A percentile compares a stretch with the other conserved stretches of the same genome.
Conservation (phyloP, 306 rosid genomes). For the Trifolium pratense region DNA sequence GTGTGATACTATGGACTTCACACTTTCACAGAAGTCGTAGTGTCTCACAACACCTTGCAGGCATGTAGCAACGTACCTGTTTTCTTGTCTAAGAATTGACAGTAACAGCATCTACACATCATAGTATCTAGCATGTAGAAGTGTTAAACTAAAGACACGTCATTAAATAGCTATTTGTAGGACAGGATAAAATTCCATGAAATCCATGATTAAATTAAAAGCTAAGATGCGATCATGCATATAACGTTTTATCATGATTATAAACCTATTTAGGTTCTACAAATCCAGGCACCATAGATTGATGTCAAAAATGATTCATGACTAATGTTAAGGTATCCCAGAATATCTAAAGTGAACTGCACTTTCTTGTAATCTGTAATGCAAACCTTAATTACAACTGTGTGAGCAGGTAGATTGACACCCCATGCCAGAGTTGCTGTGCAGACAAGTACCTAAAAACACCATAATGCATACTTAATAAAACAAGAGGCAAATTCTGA, state of each 20-base stretch:
- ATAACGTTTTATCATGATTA: conserved; percentile 23
- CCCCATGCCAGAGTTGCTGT: conserved; percentile 99
- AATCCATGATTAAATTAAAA: not conserved
- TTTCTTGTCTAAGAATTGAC: conserved; percentile 7
- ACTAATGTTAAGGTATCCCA: conserved; percentile 11
- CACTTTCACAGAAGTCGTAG: not conserved
- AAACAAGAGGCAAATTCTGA: conserved; percentile 10
- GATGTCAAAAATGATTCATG: conserved; percentile 9
- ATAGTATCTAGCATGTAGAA: not conserved
- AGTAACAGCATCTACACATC: not conserved
- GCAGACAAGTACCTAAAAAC: conserved; percentile 88
- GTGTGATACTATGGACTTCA: not conserved
- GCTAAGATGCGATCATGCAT: not conserved
- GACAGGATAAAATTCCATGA: too few relatives aligned
- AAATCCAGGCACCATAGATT: not conserved
- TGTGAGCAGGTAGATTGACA: conserved; percentile 97
- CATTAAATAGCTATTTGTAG: not conserved
- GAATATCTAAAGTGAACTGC: conserved; percentile 27
- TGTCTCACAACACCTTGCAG: conserved; percentile 5
- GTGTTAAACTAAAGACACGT: not conserved
- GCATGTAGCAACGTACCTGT: not conserved
- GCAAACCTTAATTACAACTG: conserved; percentile 95
- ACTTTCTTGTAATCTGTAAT: conserved; percentile 2
- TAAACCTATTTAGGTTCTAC: conserved; percentile 11
- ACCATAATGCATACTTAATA: conserved; percentile 39